Percentiles rank a stretch among this genome's conserved stretches.
These are phyloP conservation scores for Collybia sp. DNA, from an alignment of 768 basidiomycete species.

Conservation along the genomic window DNA sequence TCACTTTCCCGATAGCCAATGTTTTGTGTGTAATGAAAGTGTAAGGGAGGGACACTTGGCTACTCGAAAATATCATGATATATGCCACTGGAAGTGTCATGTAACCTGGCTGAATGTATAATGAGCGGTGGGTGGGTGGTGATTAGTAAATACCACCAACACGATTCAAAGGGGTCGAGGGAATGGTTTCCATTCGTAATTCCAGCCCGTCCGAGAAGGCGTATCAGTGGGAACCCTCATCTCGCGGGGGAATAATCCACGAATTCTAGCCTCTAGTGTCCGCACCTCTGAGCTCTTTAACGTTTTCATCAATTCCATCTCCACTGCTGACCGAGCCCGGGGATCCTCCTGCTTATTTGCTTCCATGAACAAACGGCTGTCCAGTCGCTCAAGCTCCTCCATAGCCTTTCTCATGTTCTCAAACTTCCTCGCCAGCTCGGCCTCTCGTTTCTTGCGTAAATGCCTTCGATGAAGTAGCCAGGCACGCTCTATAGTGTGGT, in stretches of 20 bases:
- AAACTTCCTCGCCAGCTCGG: conserved; percentile 72
- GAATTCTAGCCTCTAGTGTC: conserved; percentile 71
- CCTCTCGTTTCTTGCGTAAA: conserved; percentile 61
- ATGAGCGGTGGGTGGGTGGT: too few species aligned
- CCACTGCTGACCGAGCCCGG: conserved; percentile 49
- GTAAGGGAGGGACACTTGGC: neutral
- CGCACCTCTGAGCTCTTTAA: conserved; percentile 63
- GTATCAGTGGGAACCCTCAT: conserved; percentile 83
- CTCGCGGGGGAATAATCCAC: conserved; percentile 86
- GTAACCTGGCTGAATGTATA: too few species aligned
- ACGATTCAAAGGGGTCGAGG: conserved; percentile 39
- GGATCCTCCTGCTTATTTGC: conserved; percentile 76
- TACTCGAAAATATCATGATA: too few species aligned
- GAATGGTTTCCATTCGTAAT: conserved; percentile 78
- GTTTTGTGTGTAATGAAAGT: neutral
- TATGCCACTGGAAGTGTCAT: too few species aligned
- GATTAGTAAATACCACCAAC: too few species aligned
- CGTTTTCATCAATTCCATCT: conserved; percentile 56
- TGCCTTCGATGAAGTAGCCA: conserved; percentile 82
- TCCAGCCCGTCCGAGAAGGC: conserved; percentile 77
- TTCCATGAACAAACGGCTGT: conserved; percentile 57
- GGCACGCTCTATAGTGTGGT: conserved; percentile 89
- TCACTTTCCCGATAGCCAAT: neutral
- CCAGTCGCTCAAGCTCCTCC: conserved; percentile 67
- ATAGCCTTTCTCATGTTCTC: conserved; percentile 81